A percentile compares a stretch with the other conserved stretches of the same genome.
Conservation (phyloP, 805 yeast genomes). For the Monosporozyma aerobia region DNA sequence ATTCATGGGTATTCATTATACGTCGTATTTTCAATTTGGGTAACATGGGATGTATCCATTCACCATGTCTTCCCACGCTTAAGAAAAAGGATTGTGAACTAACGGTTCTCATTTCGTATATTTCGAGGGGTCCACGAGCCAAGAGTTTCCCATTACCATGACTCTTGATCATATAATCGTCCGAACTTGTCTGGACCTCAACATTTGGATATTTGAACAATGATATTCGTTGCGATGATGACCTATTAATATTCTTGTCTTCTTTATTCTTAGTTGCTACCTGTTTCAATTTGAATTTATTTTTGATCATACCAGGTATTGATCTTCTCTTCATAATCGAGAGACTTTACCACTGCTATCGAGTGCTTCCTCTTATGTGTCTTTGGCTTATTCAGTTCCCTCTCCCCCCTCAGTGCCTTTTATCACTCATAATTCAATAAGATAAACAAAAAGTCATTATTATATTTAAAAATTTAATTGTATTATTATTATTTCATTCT, state of each 20-base stretch:
- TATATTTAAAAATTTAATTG: background rate
- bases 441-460: background rate
- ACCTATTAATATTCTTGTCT: constrained; percentile 9
- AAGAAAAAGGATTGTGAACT: constrained; percentile 18
- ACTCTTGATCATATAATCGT: background rate
- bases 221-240: constrained; percentile 26
- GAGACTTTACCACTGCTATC: background rate
- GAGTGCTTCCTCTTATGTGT: background rate
- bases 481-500: constrained; percentile 3
- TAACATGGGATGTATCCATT: constrained; percentile 60
- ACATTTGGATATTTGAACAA: constrained; percentile 23
- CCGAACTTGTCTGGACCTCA: constrained; percentile 13
- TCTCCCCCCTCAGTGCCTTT: no score
- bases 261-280: background rate
- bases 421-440: background rate
- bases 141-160: constrained; percentile 6
- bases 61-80: constrained; percentile 26
- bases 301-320: background rate
- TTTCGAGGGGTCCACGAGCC: constrained; percentile 24
- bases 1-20: constrained; percentile 24
- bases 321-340: background rate
- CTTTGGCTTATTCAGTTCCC: no score
- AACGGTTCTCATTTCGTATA: constrained; percentile 18
- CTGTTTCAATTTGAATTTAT: background rate
- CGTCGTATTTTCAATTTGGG: constrained; percentile 53